A percentile compares a stretch with the other conserved stretches of the same genome.
Evolutionary conservation across 1,284 basidiomycete species (phyloP).

Genomic region (Leucoagaricus sp.): DNA sequence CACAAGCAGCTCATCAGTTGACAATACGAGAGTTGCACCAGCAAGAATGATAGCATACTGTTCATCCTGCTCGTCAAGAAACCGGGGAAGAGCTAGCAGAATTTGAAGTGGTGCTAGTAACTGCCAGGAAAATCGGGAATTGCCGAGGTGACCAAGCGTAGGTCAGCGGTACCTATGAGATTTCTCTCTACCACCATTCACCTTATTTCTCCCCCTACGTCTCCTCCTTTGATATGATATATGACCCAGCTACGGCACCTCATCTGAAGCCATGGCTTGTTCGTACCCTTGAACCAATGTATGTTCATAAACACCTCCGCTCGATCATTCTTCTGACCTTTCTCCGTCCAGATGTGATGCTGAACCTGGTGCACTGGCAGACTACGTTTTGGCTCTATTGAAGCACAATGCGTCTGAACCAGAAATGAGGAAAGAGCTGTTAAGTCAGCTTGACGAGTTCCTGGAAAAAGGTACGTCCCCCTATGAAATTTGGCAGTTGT

Average conservation of each 20-base stretch:
- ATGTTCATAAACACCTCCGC: constrained; percentile 18
- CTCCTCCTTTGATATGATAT: constrained; percentile 48
- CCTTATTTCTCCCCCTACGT: neutral
- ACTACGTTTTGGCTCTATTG: constrained; percentile 93
- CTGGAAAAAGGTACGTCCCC: constrained; percentile 76
- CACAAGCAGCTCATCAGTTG: too few relatives aligned
- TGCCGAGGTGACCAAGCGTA: constrained; percentile 16
- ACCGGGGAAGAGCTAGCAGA: too few relatives aligned
- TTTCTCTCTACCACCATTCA: constrained; percentile 1
- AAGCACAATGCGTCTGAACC: constrained; percentile 85
- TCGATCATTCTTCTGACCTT: constrained; percentile 11
- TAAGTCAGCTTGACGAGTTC: constrained; percentile 85
- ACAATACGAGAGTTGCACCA: too few relatives aligned
- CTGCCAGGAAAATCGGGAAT: constrained; percentile 4
- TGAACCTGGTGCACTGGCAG: constrained; percentile 90
- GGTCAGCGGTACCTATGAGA: neutral
- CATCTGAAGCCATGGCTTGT: constrained; percentile 84
- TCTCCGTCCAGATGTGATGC: constrained; percentile 83
- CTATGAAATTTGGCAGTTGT: neutral
- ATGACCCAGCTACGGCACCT: constrained; percentile 59
- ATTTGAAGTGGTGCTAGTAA: too few relatives aligned
- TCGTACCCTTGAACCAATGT: constrained; percentile 86
- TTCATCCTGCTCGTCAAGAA: too few relatives aligned
- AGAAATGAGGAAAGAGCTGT: constrained; percentile 83
- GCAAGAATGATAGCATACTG: too few relatives aligned